Evolutionary conservation across 169 alveolate species (phyloP).

Genomic region (Cyclospora cayetanensis): DNA sequence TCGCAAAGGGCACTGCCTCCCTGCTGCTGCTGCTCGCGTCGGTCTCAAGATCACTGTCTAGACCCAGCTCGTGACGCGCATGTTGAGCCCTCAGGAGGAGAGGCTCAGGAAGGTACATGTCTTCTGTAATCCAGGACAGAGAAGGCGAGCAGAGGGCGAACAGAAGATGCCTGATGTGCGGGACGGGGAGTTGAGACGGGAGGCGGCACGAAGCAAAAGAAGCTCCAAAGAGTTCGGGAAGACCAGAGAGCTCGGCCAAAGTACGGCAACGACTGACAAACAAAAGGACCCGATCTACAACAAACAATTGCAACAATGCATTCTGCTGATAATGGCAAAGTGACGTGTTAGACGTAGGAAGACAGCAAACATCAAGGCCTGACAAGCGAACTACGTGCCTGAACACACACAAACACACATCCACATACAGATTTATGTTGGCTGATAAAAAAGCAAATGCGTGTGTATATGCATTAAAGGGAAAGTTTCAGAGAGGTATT

Average conservation of each 20-base stretch:
- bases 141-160: not conserved
- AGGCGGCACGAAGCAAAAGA: not conserved
- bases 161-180: not conserved
- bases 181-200: not conserved
- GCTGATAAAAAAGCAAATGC: no score
- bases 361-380: not conserved
- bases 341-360: not conserved
- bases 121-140: not conserved
- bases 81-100: not conserved
- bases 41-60: not conserved
- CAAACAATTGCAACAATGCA: constrained; percentile 6
- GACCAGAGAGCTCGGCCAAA: not conserved
- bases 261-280: not conserved
- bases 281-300: not conserved
- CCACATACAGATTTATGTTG: no score
- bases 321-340: not conserved
- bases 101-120: not conserved
- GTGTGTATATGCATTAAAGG: no score
- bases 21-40: not conserved
- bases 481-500: no score
- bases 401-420: not conserved
- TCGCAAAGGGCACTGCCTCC: not conserved
- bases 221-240: not conserved
- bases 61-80: not conserved
- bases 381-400: not conserved